Evolutionary conservation across 2,329 filamentous ascomycete species (phyloP).

Genomic region (Exophiala oligosperma): DNA sequence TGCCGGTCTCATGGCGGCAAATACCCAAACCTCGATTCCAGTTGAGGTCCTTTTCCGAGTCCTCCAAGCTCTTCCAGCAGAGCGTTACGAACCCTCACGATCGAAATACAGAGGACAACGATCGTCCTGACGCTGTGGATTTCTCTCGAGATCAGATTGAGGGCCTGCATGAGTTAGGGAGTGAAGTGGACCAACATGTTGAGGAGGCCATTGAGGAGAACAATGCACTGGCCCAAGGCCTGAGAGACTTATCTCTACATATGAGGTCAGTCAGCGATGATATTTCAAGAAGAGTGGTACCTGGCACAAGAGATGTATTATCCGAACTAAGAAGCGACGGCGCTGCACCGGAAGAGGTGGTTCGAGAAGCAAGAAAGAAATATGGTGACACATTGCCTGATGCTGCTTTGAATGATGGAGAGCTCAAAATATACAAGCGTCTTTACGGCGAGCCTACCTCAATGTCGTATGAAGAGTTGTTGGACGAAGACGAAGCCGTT

Average conservation of each 20-base stretch:
- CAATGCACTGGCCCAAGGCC: neutral
- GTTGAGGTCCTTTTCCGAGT: conserved; percentile 7
- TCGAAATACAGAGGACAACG: neutral
- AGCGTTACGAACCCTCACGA: neutral
- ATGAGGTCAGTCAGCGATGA: neutral
- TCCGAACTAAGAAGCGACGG: conserved; percentile 17
- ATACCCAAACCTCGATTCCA: conserved; percentile 5
- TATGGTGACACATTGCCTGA: conserved; percentile 77
- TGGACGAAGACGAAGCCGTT: conserved; percentile 32
- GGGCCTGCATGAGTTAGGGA: conserved; percentile 19
- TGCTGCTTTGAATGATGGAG: conserved; percentile 66
- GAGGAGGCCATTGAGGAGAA: conserved; percentile 24
- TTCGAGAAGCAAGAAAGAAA: conserved; percentile 69
- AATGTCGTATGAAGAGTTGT: conserved; percentile 32
- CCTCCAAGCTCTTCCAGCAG: neutral
- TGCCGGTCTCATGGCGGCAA: conserved; percentile 12
- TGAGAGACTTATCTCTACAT: neutral
- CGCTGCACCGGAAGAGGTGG: conserved; percentile 60
- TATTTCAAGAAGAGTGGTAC: neutral
- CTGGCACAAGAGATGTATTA: conserved; percentile 9
- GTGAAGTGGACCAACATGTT: conserved; percentile 21
- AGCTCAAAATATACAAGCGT: conserved; percentile 74
- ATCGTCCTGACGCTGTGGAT: neutral
- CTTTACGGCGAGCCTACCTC: conserved; percentile 71
- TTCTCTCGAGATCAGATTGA: conserved; percentile 12